Conservation (phyloP, 306 rosid species). For the Fragaria iinumae region DNA sequence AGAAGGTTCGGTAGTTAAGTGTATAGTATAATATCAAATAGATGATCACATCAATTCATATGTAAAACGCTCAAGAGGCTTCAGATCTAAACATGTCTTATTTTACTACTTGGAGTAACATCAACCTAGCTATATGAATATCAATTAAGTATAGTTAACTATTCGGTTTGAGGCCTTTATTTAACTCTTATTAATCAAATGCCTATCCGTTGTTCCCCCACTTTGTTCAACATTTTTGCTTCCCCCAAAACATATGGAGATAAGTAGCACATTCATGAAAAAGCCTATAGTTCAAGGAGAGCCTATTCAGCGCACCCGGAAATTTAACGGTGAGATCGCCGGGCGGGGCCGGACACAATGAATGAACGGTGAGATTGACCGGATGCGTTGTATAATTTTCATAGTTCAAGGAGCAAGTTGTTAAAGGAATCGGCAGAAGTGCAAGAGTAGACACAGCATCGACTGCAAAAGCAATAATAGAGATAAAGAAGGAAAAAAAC, state of each 20-base stretch:
- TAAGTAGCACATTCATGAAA: background rate
- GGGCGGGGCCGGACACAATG: too few relatives aligned
- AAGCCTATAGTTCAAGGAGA: background rate
- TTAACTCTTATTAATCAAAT: too few relatives aligned
- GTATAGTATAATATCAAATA: too few relatives aligned
- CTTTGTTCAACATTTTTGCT: background rate
- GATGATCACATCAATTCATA: too few relatives aligned
- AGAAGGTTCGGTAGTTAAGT: background rate
- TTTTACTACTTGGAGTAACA: background rate
- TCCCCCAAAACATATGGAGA: background rate
- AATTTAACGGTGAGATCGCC: too few relatives aligned
- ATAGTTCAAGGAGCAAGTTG: background rate
- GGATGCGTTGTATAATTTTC: too few relatives aligned
- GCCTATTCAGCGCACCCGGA: too few relatives aligned
- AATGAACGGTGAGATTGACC: too few relatives aligned
- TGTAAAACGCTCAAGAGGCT: too few relatives aligned
- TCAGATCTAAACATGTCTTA: slow-evolving; percentile 1
- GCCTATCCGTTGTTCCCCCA: too few relatives aligned
- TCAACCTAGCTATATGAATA: background rate
- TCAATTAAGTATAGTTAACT: background rate
- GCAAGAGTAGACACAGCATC: background rate
- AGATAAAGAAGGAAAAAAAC: background rate
- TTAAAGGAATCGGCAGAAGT: background rate
- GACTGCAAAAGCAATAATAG: background rate
- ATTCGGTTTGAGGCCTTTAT: too few relatives aligned